phyloP scores from a whole-genome alignment of 2,329 filamentous ascomycete species.

The Cercospora sp. region DNA sequence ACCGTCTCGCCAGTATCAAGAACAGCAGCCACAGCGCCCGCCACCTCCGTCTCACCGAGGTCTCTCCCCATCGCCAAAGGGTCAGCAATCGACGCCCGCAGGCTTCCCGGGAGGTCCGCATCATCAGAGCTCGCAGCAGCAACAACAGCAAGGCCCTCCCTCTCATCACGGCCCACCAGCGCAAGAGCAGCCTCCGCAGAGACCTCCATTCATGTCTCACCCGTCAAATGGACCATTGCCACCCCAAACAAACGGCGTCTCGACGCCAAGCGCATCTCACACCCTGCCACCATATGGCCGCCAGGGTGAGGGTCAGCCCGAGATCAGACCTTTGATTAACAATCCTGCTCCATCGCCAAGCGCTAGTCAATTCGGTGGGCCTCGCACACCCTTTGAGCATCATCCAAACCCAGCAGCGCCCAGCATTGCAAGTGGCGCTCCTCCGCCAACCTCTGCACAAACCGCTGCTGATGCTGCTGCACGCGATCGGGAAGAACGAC shows the following conservation, averaged over 20 bases:
- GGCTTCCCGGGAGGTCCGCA: slow-evolving; percentile 52
- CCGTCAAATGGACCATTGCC: slow-evolving; percentile 31
- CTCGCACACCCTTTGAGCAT: slow-evolving; percentile 76
- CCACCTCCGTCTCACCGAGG: slow-evolving; percentile 56
- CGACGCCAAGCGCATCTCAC: slow-evolving; percentile 51
- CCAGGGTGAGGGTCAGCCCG: slow-evolving; percentile 67
- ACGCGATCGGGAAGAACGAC: slow-evolving; percentile 70
- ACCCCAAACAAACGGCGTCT: slow-evolving; percentile 35
- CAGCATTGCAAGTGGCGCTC: slow-evolving; percentile 68
- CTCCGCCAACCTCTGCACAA: slow-evolving; percentile 61
- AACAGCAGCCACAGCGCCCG: slow-evolving; percentile 40
- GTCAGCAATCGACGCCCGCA: slow-evolving; percentile 54
- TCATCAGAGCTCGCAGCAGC: slow-evolving; percentile 46
- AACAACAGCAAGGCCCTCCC: slow-evolving; percentile 49
- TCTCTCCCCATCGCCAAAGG: slow-evolving; percentile 62
- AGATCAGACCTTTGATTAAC: slow-evolving; percentile 79
- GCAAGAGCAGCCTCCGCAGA: slow-evolving; percentile 28
- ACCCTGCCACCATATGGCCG: slow-evolving; percentile 69
- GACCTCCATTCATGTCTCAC: slow-evolving; percentile 29
- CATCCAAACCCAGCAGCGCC: slow-evolving; percentile 64
- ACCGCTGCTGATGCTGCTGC: slow-evolving; percentile 66
- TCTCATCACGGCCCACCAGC: slow-evolving; percentile 46
- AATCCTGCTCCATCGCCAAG: slow-evolving; percentile 76
- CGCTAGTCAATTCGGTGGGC: slow-evolving; percentile 68
- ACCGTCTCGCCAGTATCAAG: slow-evolving; percentile 55